phyloP scores from a whole-genome alignment of 2,329 filamentous ascomycete species.

The Tricladium varicosporioides region DNA sequence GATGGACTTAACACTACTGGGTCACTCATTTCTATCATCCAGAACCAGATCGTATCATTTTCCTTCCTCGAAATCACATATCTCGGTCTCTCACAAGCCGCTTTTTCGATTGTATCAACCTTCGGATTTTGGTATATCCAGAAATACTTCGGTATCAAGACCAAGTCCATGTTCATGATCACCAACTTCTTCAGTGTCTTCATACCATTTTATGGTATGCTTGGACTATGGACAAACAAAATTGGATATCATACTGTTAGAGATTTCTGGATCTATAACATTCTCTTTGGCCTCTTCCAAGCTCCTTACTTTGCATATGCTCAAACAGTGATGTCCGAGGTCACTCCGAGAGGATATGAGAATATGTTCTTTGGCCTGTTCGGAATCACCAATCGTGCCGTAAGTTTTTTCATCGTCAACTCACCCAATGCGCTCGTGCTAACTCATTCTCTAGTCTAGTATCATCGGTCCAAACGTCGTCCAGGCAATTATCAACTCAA shows the following conservation, averaged over 20 bases:
- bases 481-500: conserved; percentile 42
- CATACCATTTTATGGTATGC: conserved; percentile 42
- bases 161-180: conserved; percentile 42
- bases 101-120: conserved; percentile 38
- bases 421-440: not conserved
- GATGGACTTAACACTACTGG: conserved; percentile 42
- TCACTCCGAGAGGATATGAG: conserved; percentile 42
- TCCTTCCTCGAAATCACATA: conserved; percentile 42
- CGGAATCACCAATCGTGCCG: conserved; percentile 42
- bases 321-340: conserved; percentile 44
- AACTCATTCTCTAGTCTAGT: conserved; percentile 34
- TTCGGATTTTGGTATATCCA: conserved; percentile 44
- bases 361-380: conserved; percentile 45
- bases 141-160: conserved; percentile 39
- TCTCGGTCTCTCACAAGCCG: conserved; percentile 39
- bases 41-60: conserved; percentile 40
- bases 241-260: conserved; percentile 40
- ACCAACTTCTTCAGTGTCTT: conserved; percentile 41
- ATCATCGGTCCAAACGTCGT: conserved; percentile 44
- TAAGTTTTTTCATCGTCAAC: conserved; percentile 23
- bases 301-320: conserved; percentile 43
- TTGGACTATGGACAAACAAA: conserved; percentile 39
- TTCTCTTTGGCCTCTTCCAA: conserved; percentile 42
- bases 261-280: conserved; percentile 44
- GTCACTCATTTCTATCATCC: conserved; percentile 39